phyloP scores from a whole-genome alignment of 2,329 filamentous ascomycete species.

The Fusarium pseudoanthophilum region DNA sequence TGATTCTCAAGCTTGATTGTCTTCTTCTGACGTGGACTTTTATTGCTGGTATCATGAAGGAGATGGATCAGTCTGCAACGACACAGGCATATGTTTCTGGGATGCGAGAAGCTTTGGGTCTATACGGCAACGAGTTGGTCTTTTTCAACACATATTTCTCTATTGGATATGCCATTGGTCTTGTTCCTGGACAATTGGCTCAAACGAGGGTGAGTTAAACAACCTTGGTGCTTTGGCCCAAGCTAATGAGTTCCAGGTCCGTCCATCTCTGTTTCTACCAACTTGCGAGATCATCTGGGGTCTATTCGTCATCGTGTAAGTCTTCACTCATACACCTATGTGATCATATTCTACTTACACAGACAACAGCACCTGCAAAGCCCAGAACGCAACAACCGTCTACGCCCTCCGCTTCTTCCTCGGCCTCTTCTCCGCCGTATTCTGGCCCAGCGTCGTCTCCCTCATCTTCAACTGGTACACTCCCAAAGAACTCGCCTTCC shows the following conservation, averaged over 20 bases:
- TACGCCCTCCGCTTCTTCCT: constrained; percentile 57
- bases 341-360: background rate
- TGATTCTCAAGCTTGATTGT: constrained; percentile 50
- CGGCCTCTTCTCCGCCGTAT: constrained; percentile 53
- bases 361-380: constrained; percentile 42
- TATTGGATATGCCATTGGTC: constrained; percentile 66
- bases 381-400: constrained; percentile 51
- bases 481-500: constrained; percentile 53
- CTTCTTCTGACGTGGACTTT: constrained; percentile 52
- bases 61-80: constrained; percentile 52
- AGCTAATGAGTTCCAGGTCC: constrained; percentile 36
- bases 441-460: constrained; percentile 53
- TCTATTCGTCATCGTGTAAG: constrained; percentile 43
- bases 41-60: constrained; percentile 51
- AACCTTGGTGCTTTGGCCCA: rapidly evolving
- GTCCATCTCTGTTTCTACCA: constrained; percentile 54
- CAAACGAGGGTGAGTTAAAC: constrained; percentile 46
- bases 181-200: constrained; percentile 53
- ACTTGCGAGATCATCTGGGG: constrained; percentile 51
- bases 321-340: background rate
- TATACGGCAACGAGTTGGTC: constrained; percentile 66
- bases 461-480: constrained; percentile 59
- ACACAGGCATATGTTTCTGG: constrained; percentile 53
- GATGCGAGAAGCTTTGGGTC: constrained; percentile 43
- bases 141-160: constrained; percentile 65